Evolutionary conservation across 805 yeast genomes (phyloP).

Genomic region (Komagataella kurtzmanii): DNA sequence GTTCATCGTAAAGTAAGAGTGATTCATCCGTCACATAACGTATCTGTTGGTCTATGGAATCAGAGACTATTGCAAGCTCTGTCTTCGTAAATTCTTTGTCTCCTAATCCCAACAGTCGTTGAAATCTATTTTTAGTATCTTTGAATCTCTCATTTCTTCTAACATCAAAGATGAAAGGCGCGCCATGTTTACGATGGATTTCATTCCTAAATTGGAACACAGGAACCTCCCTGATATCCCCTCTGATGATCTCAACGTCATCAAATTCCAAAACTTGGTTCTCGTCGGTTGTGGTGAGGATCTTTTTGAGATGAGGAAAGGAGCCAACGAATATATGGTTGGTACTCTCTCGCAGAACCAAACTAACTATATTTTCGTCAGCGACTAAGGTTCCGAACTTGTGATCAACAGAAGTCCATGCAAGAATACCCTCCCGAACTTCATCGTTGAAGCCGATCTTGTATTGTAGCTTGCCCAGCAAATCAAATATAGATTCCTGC

Average conservation of each 20-base stretch:
- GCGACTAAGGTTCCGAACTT: slow-evolving; percentile 18
- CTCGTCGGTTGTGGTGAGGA: slow-evolving; percentile 10
- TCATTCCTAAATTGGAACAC: slow-evolving; percentile 73
- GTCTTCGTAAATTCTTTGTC: slow-evolving; percentile 72
- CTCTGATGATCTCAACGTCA: not conserved
- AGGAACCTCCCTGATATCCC: slow-evolving; percentile 32
- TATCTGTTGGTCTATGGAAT: slow-evolving; percentile 20
- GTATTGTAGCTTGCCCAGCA: slow-evolving; percentile 40
- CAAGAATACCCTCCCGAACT: slow-evolving; percentile 29
- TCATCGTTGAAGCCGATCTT: slow-evolving; percentile 39
- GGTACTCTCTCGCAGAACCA: slow-evolving; percentile 19
- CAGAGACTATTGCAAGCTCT: slow-evolving; percentile 43
- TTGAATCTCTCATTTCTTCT: slow-evolving; percentile 52
- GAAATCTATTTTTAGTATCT: slow-evolving; percentile 55
- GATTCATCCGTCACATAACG: slow-evolving; percentile 40
- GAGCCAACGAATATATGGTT: slow-evolving; percentile 28
- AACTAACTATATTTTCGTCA: slow-evolving; percentile 21
- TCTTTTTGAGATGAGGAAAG: slow-evolving; percentile 25
- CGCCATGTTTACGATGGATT: slow-evolving; percentile 55
- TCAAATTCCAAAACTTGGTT: slow-evolving; percentile 5
- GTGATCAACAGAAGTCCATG: slow-evolving; percentile 38
- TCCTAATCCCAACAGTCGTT: slow-evolving; percentile 59
- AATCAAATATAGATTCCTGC: slow-evolving; percentile 37
- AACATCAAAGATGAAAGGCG: slow-evolving; percentile 70
- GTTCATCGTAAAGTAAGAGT: slow-evolving; percentile 38